Conservation (phyloP, 2,329 filamentous ascomycete species). For the Penicillium sp. region DNA sequence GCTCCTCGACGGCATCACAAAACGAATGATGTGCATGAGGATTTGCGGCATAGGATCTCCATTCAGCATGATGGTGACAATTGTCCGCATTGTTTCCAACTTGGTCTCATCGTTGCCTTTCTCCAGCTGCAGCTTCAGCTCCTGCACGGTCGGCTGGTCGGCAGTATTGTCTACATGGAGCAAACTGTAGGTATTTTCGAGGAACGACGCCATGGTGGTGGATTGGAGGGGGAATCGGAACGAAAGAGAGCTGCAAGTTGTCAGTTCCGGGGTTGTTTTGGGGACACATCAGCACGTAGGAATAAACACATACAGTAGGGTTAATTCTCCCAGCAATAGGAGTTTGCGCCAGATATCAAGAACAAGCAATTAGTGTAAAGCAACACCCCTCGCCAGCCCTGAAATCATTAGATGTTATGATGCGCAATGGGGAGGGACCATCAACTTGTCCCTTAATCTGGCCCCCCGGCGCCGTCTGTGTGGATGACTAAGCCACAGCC, state of each 20-base stretch:
- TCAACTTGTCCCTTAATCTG: constrained; percentile 43
- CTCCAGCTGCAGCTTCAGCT: constrained; percentile 88
- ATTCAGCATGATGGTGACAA: constrained; percentile 96
- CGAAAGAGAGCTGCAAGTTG: constrained; percentile 33
- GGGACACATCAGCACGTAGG: constrained; percentile 18
- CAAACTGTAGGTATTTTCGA: constrained; percentile 93
- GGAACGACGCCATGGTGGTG: constrained; percentile 82
- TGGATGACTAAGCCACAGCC: constrained; percentile 43
- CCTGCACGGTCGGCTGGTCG: constrained; percentile 84
- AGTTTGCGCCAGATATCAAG: constrained; percentile 20
- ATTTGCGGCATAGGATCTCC: constrained; percentile 93
- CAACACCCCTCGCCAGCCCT: constrained; percentile 36
- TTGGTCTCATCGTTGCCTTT: constrained; percentile 92
- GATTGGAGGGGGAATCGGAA: constrained; percentile 23
- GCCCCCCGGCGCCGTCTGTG: constrained; percentile 36
- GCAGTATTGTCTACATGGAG: constrained; percentile 97
- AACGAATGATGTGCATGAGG: constrained; percentile 99
- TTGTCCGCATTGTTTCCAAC: constrained; percentile 92
- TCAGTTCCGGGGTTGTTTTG: constrained; percentile 34
- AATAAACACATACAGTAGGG: constrained; percentile 23
- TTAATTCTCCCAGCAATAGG: constrained; percentile 24
- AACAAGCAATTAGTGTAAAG: constrained; percentile 27
- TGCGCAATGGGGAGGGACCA: constrained; percentile 31
- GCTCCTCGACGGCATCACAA: constrained; percentile 98
- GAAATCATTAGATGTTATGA: constrained; percentile 34